These are phyloP conservation scores for Tausonia pullulans DNA, from an alignment of 1,284 basidiomycete species.

Conservation along the genomic window DNA sequence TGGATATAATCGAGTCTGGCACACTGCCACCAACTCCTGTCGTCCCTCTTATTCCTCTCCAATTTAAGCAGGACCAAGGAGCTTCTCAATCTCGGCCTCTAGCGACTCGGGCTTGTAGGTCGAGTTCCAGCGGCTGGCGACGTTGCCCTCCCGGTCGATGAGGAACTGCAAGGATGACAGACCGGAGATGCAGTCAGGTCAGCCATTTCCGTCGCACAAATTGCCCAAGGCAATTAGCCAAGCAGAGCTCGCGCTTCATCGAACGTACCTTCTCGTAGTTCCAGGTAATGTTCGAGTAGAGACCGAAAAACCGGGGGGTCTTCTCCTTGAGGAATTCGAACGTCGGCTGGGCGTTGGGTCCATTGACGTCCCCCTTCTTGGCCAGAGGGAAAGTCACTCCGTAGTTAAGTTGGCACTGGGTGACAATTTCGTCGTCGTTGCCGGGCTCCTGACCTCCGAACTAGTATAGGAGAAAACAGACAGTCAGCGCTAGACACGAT, in stretches of 20 bases:
- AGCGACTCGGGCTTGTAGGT: slow-evolving; percentile 61
- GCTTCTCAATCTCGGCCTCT: slow-evolving; percentile 52
- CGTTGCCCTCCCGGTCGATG: slow-evolving; percentile 45
- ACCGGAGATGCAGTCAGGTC: too few relatives aligned
- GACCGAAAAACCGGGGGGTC: too few relatives aligned
- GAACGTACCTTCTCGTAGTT: too few relatives aligned
- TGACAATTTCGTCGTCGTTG: slow-evolving; percentile 52
- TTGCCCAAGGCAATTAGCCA: too few relatives aligned
- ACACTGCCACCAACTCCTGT: too few relatives aligned
- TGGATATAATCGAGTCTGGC: too few relatives aligned
- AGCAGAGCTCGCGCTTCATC: too few relatives aligned
- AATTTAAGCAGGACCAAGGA: slow-evolving; percentile 29
- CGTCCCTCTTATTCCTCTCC: too few relatives aligned
- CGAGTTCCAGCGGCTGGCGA: slow-evolving; percentile 65
- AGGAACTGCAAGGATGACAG: slow-evolving; percentile 24
- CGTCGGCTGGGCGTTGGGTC: background rate
- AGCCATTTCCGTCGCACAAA: too few relatives aligned
- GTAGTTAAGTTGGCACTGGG: slow-evolving; percentile 51
- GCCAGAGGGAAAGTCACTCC: slow-evolving; percentile 74
- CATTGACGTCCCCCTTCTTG: slow-evolving; percentile 44
- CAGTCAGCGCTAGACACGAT: background rate
- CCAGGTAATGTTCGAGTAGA: too few relatives aligned
- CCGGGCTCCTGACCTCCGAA: slow-evolving; percentile 57
- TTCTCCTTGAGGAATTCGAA: too few relatives aligned
- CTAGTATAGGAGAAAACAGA: background rate